These are phyloP conservation scores for Helotiales sp. DNA, from an alignment of 2,329 filamentous ascomycete species.

Conservation along the genomic window DNA sequence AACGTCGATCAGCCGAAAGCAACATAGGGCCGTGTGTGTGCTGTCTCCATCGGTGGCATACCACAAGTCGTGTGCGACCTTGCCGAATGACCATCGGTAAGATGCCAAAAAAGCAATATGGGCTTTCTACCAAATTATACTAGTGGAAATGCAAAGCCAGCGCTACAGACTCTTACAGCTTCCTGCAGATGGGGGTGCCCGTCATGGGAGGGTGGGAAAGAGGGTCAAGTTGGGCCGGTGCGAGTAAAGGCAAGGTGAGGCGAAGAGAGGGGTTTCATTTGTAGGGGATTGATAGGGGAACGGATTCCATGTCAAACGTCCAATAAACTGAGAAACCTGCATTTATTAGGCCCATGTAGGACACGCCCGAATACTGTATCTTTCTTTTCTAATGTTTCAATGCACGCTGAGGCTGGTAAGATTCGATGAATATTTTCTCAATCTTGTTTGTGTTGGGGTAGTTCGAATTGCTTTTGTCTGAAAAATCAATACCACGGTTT, in stretches of 20 bases:
- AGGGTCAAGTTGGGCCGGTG: slow-evolving; percentile 28
- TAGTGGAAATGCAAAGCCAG: slow-evolving; percentile 35
- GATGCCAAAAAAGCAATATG: slow-evolving; percentile 29
- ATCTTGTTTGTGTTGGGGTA: slow-evolving; percentile 4
- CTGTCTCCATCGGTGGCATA: slow-evolving; percentile 33
- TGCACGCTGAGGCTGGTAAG: not conserved
- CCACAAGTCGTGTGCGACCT: slow-evolving; percentile 34
- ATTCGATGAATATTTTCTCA: slow-evolving; percentile 2
- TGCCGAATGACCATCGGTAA: slow-evolving; percentile 26
- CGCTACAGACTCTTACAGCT: slow-evolving; percentile 30
- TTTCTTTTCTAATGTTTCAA: not conserved
- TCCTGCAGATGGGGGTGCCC: slow-evolving; percentile 27
- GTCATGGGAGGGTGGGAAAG: slow-evolving; percentile 28
- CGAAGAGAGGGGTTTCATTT: slow-evolving; percentile 23
- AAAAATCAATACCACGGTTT: slow-evolving; percentile 17
- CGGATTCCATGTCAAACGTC: slow-evolving; percentile 21
- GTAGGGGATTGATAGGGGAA: slow-evolving; percentile 19
- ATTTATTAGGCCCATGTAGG: slow-evolving; percentile 22
- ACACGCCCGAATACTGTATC: slow-evolving; percentile 22
- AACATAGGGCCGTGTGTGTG: slow-evolving; percentile 33
- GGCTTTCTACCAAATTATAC: slow-evolving; percentile 29
- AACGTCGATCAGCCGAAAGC: slow-evolving; percentile 35
- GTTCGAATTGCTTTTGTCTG: slow-evolving; percentile 21
- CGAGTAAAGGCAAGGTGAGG: slow-evolving; percentile 15
- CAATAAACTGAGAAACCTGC: slow-evolving; percentile 25